Base-by-base conservation (phyloP, 2,329 filamentous ascomycete species). In the Xenosphaeropsis pyriputrescens region DNA sequence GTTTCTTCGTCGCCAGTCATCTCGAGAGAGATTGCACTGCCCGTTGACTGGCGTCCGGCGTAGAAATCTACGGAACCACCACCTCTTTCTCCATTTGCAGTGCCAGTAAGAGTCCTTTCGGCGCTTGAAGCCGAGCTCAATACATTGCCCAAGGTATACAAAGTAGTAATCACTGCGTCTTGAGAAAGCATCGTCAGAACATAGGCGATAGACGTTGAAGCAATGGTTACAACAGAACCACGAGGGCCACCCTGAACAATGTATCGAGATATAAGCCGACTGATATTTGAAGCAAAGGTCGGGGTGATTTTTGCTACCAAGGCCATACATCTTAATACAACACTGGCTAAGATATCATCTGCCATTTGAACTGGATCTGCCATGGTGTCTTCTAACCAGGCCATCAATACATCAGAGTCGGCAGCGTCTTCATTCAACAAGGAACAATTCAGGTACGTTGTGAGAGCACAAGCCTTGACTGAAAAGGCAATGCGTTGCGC, bases 91-190 rank as follows among this genome's bases (percentile, higher is more conserved):
- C 69, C 61, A 33, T 60, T 64, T 32, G 64, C 61, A 40, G 72
- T 72, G 12, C 68, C 36, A 15, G 36, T 44, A 12, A 38, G 41
- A 13, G 43, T 50, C 19, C 48, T 52, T 44, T 46, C 56, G 43
- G 65, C 65, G 19, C 75, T 70, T 26, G 63, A 51, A 14, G 60
- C 61, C 6, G 69, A 67, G 48, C 86, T 95, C 12, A 98, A 67
- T 4, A 94, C 81, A 54, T 98, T 98, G 15, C 91, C 91, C n/a
- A 98, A 68, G 0, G 86, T 91, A 59, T 98, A 98, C 8, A 98
- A 65, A 1, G 88, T 96, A 5, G 88, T 93, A 47, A 98, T 96
- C 29, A 94, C 73, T 29, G 86, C 80, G 62, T 98, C 91, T 49
- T 93, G 83, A 2, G 91, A 93, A 11, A 96, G 68, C 50, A 80